Evolutionary conservation across 805 yeast species (phyloP), one percentile per base, ranked within the genome.

Genomic region (Yamadazyma scolyti): DNA sequence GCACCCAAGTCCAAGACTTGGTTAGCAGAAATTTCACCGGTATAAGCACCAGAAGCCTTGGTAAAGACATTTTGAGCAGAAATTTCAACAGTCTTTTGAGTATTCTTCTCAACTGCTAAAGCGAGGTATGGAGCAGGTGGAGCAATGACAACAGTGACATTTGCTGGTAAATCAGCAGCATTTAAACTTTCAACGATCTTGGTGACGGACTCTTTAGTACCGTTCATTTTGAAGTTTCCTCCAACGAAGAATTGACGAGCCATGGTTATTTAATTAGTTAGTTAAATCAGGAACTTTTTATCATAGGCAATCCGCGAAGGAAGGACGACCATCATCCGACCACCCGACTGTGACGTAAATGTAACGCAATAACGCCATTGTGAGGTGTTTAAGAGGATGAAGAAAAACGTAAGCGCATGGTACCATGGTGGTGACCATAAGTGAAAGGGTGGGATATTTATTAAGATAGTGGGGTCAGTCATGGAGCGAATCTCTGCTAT

Each of bases 211-310:
- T 75, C 77, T 68, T 80, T 81, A 58, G 95, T 71, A 61, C 98
- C 98, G 77, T 93, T 93, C 86, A 93, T 82, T 71, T 93, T 93
- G 79, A 93, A 90, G 88, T 93, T 93, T 58, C 98, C 98, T 54
- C 98, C 98, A 58, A 93, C 96, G 66, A 93, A 89, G 73, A 90
- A 93, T 66, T 74, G 77, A 70, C 95, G 84, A 61, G 95, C 80
- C 95, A 66, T 66, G 45, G 30, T 63, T n/a, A 22, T 20, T 18
- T 12, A 16, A 11, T 15, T 16, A 20, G 10, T 27, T 27, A 9
- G 17, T 12, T 11, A 9, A 25, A 16, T 5, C 17, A n/a, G n/a
- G n/a, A n/a, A n/a, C 10, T 8, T 19, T 8, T 10, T 8, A 19
- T 8, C 21, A 19, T 19, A 8, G 7, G 28, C 20, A 21, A 14